These are phyloP conservation scores for Ceratocystis albifundus DNA, from an alignment of 2,329 filamentous ascomycete genomes.

Conservation along the genomic window DNA sequence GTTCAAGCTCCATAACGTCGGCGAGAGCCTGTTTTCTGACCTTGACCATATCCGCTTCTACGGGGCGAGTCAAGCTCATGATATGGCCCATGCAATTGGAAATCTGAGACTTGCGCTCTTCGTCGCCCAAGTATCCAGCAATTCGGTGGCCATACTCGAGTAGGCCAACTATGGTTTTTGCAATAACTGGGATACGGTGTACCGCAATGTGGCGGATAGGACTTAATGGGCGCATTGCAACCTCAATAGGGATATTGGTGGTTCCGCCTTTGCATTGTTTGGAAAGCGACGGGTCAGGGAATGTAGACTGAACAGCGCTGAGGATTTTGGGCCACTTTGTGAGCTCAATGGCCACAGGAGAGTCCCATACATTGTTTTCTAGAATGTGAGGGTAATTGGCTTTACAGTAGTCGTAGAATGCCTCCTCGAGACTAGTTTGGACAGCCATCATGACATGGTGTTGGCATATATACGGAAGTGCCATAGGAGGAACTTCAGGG, in stretches of 20 bases:
- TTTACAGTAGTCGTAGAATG: conserved; percentile 16
- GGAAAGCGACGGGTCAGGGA: conserved; percentile 16
- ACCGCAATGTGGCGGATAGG: conserved; percentile 21
- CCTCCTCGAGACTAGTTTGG: conserved; percentile 16
- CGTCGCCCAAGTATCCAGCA: conserved; percentile 14
- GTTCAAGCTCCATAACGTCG: conserved; percentile 11
- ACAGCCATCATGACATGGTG: conserved; percentile 16
- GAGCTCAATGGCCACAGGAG: conserved; percentile 16
- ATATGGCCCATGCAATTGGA: background rate
- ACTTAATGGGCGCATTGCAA: conserved; percentile 10
- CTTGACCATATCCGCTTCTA: conserved; percentile 3
- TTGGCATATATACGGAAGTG: conserved; percentile 17
- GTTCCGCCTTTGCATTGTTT: background rate
- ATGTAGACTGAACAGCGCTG: background rate
- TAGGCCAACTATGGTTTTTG: conserved; percentile 3
- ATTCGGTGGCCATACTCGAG: conserved; percentile 16
- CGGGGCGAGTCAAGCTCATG: background rate
- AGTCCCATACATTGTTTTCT: conserved; percentile 12
- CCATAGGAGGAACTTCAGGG: background rate
- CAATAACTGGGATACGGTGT: conserved; percentile 15
- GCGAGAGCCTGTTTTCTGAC: conserved; percentile 6
- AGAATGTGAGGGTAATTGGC: conserved; percentile 8
- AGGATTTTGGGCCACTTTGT: conserved; percentile 17
- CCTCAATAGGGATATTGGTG: background rate
- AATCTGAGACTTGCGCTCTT: background rate